Base-by-base conservation (phyloP, 495 filamentous ascomycete genomes). In the Friedmanniomyces endolithicus region DNA sequence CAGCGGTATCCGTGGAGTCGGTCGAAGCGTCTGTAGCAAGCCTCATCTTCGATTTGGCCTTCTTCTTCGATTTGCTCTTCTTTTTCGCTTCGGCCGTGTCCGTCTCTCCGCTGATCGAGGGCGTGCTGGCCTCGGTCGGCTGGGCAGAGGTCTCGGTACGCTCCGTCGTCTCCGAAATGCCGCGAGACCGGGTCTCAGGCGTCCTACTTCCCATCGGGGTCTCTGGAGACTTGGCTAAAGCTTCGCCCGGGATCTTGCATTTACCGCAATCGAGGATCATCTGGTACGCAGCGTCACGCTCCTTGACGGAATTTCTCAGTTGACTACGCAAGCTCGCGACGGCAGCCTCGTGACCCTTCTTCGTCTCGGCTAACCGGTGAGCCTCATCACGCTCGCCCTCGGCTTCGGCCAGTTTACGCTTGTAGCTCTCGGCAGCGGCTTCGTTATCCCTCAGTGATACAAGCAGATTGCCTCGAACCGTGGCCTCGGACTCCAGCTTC, bases 311-410 rank as follows among this genome's bases (percentile, higher is more conserved):
- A 7, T 43, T 35, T 19, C 60, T 50, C 27, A 65, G 25, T 43
- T 65, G 64, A 20, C 33, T 52, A 17, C 61, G 39, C 39, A 67
- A 48, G 34, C 55, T 61, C 48, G 56, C 52, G 25, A 52, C 17
- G 11, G 61, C 46, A 20, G 59, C 58, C 27, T 73, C 59, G 1
- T 74, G 52, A 41, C 72, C 61, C 35, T 74, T 67, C 56, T 62
- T 54, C 19, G 34, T 55, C 24, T 58, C 55, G 7, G 54, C 58
- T 23, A 47, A 37, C 11, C 51, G 49, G 17, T 45, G 44, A 7
- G 61, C 61, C 17, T 57, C 57, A 53, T 64, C 61, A 23, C 62
- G 55, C 48, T 64, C 62, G 11, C 23, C n/a, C 39, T 61, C 54
- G 1, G 58, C 62, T 34, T 55, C 51, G 6, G n/a, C 23, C 31